Base-by-base conservation (phyloP, 495 filamentous ascomycete species). In the Aspergillus diversus region DNA sequence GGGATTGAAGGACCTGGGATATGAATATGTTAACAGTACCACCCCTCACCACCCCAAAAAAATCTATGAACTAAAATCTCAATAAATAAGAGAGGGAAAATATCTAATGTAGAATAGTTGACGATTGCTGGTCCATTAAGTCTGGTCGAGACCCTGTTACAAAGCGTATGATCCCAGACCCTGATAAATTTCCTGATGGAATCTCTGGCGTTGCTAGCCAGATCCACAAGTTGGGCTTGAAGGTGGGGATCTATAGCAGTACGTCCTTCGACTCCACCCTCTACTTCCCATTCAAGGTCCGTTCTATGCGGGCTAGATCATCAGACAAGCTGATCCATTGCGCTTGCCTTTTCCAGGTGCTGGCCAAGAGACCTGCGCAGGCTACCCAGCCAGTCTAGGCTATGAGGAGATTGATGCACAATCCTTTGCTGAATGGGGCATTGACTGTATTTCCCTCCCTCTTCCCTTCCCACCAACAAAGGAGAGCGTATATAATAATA, bases 71-170 rank as follows among this genome's bases (percentile, higher is more conserved):
- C 5, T 34, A 50, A 16, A 16, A 46, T 5, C 51, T 16, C 31
- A 61, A 33, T 37, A 3, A 5, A 3, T 1, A 16, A 39, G 7
- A 8, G 37, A 43, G 7, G 12, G n/a, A 15, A 43, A 43, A 15
- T 7, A 3, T 74, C 60, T 63, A 59, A 43, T 47, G 63, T 5
- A 16, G 16, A 0, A 31, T 68, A 82, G 71, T 79, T 70, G 69
- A 81, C 72, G 88, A 91, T 67, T 90, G 89, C 74, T 92, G 88
- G 88, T 83, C 80, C 3, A 66, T 78, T 32, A 83, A 82, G 60
- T 71, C 74, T 33, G 72, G 76, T 0, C 77, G 81, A 5, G 80
- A 86, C 64, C 72, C 77, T 48, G 74, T 64, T 35, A 84, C 74
- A 3, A 58, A 78, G 1, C 80, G 78, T 16, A 73, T 90, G 1